Conservation (phyloP, 495 filamentous ascomycete species). For the Aspergillus coremiiformis region DNA sequence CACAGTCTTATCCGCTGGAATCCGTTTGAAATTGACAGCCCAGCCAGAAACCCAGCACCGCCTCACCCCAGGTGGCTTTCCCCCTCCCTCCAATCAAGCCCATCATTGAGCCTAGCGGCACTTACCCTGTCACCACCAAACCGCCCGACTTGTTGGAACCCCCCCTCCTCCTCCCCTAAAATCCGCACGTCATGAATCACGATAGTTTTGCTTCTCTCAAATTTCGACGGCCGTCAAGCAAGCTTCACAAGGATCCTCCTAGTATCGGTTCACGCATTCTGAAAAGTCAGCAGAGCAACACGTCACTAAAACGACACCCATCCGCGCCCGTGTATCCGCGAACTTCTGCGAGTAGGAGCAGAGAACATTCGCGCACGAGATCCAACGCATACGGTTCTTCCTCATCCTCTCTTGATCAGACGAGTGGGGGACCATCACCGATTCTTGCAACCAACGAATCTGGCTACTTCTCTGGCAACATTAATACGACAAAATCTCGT, state of each 20-base stretch:
- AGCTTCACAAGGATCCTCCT: conserved; percentile 44
- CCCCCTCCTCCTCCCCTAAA: conserved; percentile 14
- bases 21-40: conserved; percentile 9
- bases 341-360: conserved; percentile 33
- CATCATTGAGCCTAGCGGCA: conserved; percentile 6
- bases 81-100: conserved; percentile 21
- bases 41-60: conserved; percentile 20
- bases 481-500: conserved; percentile 25
- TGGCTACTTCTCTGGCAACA: conserved; percentile 26
- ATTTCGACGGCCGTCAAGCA: conserved; percentile 42
- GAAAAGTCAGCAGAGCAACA: conserved; percentile 40
- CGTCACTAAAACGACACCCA: conserved; percentile 58
- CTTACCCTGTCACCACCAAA: conserved; percentile 11
- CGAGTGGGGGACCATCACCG: conserved; percentile 43
- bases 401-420: conserved; percentile 44
- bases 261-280: conserved; percentile 38
- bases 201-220: conserved; percentile 39
- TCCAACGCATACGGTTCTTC: conserved; percentile 49
- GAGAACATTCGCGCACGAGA: conserved; percentile 42
- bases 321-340: conserved; percentile 56
- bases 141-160: conserved; percentile 4
- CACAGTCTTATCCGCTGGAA: background rate
- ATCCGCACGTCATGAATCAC: conserved; percentile 36
- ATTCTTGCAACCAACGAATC: conserved; percentile 35
- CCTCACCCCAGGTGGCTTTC: conserved; percentile 21